Evolutionary conservation across 2,329 filamentous ascomycete species (phyloP), one percentile per base, ranked within the genome.

Genomic region (Microdochium paspali): DNA sequence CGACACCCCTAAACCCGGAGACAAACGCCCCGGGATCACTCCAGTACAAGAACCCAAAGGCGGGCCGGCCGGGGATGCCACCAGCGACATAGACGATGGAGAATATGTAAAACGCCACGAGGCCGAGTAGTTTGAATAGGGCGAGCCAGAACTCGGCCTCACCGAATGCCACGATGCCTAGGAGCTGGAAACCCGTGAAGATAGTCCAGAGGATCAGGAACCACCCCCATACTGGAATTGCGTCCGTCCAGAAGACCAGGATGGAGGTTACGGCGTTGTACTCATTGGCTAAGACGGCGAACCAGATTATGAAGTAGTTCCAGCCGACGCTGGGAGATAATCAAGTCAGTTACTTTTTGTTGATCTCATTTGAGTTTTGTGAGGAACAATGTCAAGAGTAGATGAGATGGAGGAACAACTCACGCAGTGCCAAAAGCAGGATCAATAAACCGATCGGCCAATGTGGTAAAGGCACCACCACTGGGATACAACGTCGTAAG

Each of bases 81-180:
- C 81, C 85, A 1, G 82, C 74, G 1, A 82, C 80, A 54, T 88
- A 71, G 63, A 88, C 69, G 49, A 88, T 84, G 45, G 83, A 77
- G 56, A 89, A 87, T 53, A 90, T 69, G 62, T 87, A 86, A 62
- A 85, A 87, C 1, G 84, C 84, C 2, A 85, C 67, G 1, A 90
- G 67, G 1, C 84, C 83, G 3, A 82, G 61, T 4, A 90, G 74
- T 59, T 90, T 90, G 59, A 89, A 66, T 15, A 84, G 72, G 1
- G 85, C 82, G 48, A 90, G 76, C 84, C 85, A 90, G 58, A 90
- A 89, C 59, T 91, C 87, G 10, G 84, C 80, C 59, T 90, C 86
- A 13, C 86, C 86, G 59, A 89, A 90, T 3, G 82, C 79, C 55
- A 82, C 79, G 1, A 90, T 82, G 1, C 84, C 84, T 1, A 89